A percentile compares a stretch with the other conserved stretches of the same genome.
Conservation (phyloP, 164 flowering plant genomes). For the Santalum album region DNA sequence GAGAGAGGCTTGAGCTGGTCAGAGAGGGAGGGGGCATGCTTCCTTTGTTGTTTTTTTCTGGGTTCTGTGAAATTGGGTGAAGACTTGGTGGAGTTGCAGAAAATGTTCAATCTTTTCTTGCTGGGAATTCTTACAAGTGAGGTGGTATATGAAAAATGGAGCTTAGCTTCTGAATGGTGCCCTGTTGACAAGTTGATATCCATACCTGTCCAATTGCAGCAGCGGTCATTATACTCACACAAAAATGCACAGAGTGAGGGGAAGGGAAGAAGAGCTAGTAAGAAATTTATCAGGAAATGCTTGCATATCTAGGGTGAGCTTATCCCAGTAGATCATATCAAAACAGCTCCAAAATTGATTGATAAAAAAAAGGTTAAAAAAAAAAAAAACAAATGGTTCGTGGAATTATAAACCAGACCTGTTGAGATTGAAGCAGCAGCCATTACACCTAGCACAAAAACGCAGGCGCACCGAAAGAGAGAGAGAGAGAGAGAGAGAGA, state of each 20-base stretch:
- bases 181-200: constrained; percentile 8
- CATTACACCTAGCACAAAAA: no score
- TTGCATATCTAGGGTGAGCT: no score
- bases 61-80: constrained; percentile 15
- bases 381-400: no score
- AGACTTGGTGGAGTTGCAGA: constrained; percentile 31
- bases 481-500: not conserved
- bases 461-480: not conserved
- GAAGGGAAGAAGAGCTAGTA: no score
- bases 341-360: no score
- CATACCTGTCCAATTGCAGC: no score
- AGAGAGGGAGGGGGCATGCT: constrained; percentile 35
- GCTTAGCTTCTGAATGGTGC: constrained; percentile 19
- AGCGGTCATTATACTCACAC: not conserved
- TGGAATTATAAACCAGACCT: no score
- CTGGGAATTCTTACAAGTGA: constrained; percentile 17
- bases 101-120: constrained; percentile 22
- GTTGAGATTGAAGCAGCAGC: no score
- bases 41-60: constrained; percentile 7
- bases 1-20: constrained; percentile 75
- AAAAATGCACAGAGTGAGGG: no score
- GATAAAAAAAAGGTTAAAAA: no score
- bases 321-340: no score
- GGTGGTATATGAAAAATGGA: constrained; percentile 21
- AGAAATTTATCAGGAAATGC: no score